Conservation (phyloP, 2,329 filamentous ascomycete species). For the Botrytis sinoallii region DNA sequence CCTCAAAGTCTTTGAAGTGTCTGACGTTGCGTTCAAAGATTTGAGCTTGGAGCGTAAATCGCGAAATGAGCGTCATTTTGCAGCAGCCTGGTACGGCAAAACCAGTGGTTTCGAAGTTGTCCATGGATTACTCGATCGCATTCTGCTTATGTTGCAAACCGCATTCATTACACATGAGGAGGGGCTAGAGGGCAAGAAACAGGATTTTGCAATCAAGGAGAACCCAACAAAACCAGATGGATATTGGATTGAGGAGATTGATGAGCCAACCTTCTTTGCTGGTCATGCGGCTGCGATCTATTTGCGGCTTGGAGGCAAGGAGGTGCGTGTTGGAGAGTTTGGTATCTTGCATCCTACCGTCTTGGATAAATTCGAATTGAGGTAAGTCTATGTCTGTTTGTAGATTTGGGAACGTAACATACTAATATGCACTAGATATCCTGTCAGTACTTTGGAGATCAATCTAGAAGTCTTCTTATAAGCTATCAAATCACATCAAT, state of each 20-base stretch:
- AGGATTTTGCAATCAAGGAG: slow-evolving; percentile 52
- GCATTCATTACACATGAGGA: slow-evolving; percentile 77
- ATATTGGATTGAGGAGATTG: slow-evolving; percentile 93
- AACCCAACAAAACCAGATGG: slow-evolving; percentile 61
- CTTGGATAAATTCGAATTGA: slow-evolving; percentile 88
- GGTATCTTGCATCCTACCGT: slow-evolving; percentile 93
- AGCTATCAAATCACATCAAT: slow-evolving; percentile 21
- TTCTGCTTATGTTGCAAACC: slow-evolving; percentile 87
- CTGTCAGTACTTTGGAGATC: slow-evolving; percentile 89
- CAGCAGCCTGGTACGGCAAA: slow-evolving; percentile 94
- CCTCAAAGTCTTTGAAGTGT: slow-evolving; percentile 88
- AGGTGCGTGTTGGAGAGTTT: slow-evolving; percentile 78
- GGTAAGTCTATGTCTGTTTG: slow-evolving; percentile 46
- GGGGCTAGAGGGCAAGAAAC: slow-evolving; percentile 51
- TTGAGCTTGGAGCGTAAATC: slow-evolving; percentile 75
- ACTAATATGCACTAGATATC: slow-evolving; percentile 57
- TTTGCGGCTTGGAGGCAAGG: slow-evolving; percentile 70
- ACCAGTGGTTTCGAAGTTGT: slow-evolving; percentile 92
- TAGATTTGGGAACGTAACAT: neutral
- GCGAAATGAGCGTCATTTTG: slow-evolving; percentile 91
- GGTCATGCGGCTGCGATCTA: slow-evolving; percentile 86
- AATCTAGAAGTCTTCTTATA: slow-evolving; percentile 92
- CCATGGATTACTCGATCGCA: slow-evolving; percentile 86
- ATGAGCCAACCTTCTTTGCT: slow-evolving; percentile 87
- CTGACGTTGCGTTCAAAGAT: slow-evolving; percentile 91